A percentile compares a stretch with the other conserved stretches of the same genome.
Evolutionary conservation across 2,329 filamentous ascomycete genomes (phyloP).

Genomic region (Aspergillus flavus): DNA sequence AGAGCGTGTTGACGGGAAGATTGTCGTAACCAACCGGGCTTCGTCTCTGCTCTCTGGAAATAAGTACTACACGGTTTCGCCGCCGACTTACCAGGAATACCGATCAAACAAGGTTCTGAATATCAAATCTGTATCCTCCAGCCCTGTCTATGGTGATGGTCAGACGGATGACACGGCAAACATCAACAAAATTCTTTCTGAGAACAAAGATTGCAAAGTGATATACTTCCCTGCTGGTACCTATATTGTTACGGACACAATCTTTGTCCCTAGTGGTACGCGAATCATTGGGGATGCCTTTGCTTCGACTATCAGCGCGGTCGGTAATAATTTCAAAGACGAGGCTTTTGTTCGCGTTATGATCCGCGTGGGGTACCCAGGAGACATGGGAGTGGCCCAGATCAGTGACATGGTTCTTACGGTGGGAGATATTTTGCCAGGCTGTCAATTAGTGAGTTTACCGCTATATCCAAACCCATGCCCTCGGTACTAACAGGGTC

Average conservation of each 20-base stretch:
- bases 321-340: conserved; percentile 50
- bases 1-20: conserved; percentile 31
- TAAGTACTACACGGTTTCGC: conserved; percentile 45
- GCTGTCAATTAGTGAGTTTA: conserved; percentile 38
- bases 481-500: background rate
- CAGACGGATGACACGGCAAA: conserved; percentile 40
- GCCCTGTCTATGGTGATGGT: conserved; percentile 48
- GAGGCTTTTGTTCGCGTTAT: conserved; percentile 49
- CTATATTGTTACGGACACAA: conserved; percentile 52
- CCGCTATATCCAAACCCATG: background rate
- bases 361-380: conserved; percentile 53
- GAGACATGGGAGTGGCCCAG: conserved; percentile 52
- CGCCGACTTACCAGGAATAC: conserved; percentile 50
- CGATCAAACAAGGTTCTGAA: conserved; percentile 48
- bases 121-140: conserved; percentile 47
- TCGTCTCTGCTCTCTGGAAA: conserved; percentile 31
- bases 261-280: conserved; percentile 51
- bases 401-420: conserved; percentile 57
- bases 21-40: conserved; percentile 31
- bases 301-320: conserved; percentile 51
- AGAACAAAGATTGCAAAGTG: conserved; percentile 49
- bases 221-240: conserved; percentile 60
- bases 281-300: conserved; percentile 59
- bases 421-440: conserved; percentile 49
- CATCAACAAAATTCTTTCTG: conserved; percentile 37